Evolutionary conservation across 768 basidiomycete genomes (phyloP).

Genomic region (Panellus pusillus): DNA sequence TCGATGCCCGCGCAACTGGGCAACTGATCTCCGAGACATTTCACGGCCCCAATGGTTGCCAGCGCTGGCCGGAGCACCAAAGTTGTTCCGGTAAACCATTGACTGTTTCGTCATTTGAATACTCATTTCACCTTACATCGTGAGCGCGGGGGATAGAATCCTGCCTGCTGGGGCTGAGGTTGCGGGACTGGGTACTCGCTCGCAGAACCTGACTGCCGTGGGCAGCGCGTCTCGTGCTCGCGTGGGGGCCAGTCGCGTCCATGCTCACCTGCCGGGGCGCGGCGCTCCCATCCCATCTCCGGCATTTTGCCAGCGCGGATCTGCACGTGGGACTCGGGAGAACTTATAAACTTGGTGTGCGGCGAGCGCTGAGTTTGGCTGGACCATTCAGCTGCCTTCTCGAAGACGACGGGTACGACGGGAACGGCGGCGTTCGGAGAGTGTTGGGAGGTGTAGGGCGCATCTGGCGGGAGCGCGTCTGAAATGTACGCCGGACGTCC

Average conservation of each 20-base stretch:
- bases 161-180: constrained; percentile 29
- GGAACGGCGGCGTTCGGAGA: constrained; percentile 51
- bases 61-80: too few relatives aligned
- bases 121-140: too few relatives aligned
- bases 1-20: constrained; percentile 56
- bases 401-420: constrained; percentile 43
- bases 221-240: constrained; percentile 40
- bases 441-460: constrained; percentile 59
- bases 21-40: too few relatives aligned
- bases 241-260: constrained; percentile 27
- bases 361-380: constrained; percentile 61
- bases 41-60: too few relatives aligned
- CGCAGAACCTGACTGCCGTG: constrained; percentile 32
- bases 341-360: too few relatives aligned
- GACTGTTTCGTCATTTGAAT: too few relatives aligned
- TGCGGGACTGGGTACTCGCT: constrained; percentile 35
- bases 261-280: too few relatives aligned
- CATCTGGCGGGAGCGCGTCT: constrained; percentile 54
- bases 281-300: too few relatives aligned
- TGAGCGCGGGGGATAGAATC: constrained; percentile 43
- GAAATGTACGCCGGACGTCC: too few relatives aligned
- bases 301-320: constrained; percentile 38
- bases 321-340: constrained; percentile 50
- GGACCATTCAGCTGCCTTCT: constrained; percentile 51
- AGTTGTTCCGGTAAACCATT: too few relatives aligned